phyloP scores from a whole-genome alignment of 1,284 basidiomycete species.

The Leccinum pallidistipes region DNA sequence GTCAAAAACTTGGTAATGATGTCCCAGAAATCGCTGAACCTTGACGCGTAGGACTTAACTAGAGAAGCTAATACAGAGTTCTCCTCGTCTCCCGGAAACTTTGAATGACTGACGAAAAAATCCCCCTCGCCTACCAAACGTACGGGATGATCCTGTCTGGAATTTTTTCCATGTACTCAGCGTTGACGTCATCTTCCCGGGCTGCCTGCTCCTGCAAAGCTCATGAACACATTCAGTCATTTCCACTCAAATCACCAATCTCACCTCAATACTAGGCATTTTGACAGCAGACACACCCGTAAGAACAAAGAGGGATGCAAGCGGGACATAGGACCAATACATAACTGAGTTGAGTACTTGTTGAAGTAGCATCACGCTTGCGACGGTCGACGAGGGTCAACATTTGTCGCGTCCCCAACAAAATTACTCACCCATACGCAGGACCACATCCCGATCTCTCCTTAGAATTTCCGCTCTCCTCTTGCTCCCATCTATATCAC shows the following conservation, averaged over 20 bases:
- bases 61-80: conserved; percentile 5
- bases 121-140: conserved; percentile 31
- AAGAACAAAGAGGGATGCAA: conserved; percentile 27
- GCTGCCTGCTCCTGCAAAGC: conserved; percentile 31
- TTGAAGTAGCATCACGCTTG: conserved; percentile 32
- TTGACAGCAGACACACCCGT: conserved; percentile 32
- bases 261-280: conserved; percentile 35
- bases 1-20: conserved; percentile 34
- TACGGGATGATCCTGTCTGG: conserved; percentile 35
- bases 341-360: conserved; percentile 30
- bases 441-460: background rate
- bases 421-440: too few relatives aligned
- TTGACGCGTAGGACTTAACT: conserved; percentile 18
- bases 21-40: conserved; percentile 26
- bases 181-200: conserved; percentile 31
- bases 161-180: conserved; percentile 35
- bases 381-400: background rate
- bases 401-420: too few relatives aligned
- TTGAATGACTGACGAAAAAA: background rate
- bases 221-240: conserved; percentile 5
- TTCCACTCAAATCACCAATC: background rate
- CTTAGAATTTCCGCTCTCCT: background rate
- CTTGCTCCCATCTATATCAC: background rate
- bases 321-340: conserved; percentile 39
- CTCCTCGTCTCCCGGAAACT: background rate